Conservation (phyloP, 1,284 basidiomycete genomes). For the Boletus calvinii region DNA sequence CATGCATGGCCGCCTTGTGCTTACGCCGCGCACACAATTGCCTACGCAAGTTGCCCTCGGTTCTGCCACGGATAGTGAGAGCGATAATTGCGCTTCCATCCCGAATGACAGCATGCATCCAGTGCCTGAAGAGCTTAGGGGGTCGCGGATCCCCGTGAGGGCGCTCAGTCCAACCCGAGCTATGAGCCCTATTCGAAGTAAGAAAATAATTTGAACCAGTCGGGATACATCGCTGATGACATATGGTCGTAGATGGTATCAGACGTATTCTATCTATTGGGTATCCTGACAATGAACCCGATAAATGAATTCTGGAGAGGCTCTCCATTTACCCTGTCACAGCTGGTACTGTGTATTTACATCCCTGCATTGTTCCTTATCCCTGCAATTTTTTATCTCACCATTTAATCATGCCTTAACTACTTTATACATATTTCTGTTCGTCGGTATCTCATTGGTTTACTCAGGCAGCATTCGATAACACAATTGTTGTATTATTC, state of each 20-base stretch:
- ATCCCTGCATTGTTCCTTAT: neutral
- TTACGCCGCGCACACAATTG: constrained; percentile 5
- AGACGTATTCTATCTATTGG: constrained; percentile 31
- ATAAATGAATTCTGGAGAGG: constrained; percentile 10
- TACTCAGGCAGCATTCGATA: neutral
- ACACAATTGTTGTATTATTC: neutral
- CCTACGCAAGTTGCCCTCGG: neutral
- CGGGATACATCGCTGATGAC: constrained; percentile 11
- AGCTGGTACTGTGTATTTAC: constrained; percentile 7
- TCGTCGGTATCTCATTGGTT: neutral
- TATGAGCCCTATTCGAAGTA: constrained; percentile 34
- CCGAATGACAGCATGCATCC: neutral
- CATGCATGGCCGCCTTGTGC: neutral
- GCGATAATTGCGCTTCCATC: neutral
- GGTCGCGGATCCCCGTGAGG: constrained; percentile 23
- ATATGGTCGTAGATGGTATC: constrained; percentile 24
- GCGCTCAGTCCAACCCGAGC: constrained; percentile 34
- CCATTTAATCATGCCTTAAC: neutral
- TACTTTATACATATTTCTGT: neutral
- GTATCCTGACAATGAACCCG: constrained; percentile 6
- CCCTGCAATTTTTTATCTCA: neutral
- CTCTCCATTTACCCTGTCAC: neutral
- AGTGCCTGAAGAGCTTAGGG: constrained; percentile 8
- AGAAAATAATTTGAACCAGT: constrained; percentile 6
- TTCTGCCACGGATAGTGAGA: neutral